Evolutionary conservation across 306 rosid genomes (phyloP), one percentile per base, ranked within the genome.

Genomic region (Rosa lucieae): DNA sequence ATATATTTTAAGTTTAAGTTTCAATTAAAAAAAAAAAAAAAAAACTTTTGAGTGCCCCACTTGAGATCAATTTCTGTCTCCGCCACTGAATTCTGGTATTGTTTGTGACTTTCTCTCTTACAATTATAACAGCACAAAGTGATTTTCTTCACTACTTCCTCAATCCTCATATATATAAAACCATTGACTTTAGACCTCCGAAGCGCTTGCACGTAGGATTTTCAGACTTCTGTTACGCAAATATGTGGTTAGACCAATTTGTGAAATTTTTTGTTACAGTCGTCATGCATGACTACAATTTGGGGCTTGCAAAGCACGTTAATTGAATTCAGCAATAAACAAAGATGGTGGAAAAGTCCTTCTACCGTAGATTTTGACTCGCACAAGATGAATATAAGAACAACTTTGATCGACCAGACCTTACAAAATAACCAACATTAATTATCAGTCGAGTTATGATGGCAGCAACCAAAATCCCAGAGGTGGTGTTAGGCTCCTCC

Each of bases 401-500:
- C 20, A 15, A 15, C 46, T 15, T 3, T 51, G n/a, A 14, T 51
- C 52, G 52, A 47, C 15, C 52, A 10, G 52, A 51, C 55, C 55
- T 49, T 5, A 6, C 15, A 53, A 5, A 52, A 52, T 17, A 52
- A 15, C n/a, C 58, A 53, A 17, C n/a, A 53, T 53, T 53, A n/a
- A 6, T 18, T 6, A 17, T 53, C 59, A 53, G 59, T 49, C 11
- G 53, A 48, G 55, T 53, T 53, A 53, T 17, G 13, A 73, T 29
- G 29, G 55, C 39, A 15, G 17, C 23, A n/a, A 67, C 39, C 23
- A 44, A 52, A 21, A 55, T 78, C 44, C 81, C 81, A 21, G 74
- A 42, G n/a, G 75, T 78, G 15, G 58, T 55, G 26, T 26, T 69
- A 35, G 13, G 32, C 32, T 78, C 81, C 12, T 68, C 69, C 35